Percentiles rank a stretch among this genome's conserved stretches.
phyloP scores from a whole-genome alignment of 352 stramenopile genomes.

The Achlya hypogyna region DNA sequence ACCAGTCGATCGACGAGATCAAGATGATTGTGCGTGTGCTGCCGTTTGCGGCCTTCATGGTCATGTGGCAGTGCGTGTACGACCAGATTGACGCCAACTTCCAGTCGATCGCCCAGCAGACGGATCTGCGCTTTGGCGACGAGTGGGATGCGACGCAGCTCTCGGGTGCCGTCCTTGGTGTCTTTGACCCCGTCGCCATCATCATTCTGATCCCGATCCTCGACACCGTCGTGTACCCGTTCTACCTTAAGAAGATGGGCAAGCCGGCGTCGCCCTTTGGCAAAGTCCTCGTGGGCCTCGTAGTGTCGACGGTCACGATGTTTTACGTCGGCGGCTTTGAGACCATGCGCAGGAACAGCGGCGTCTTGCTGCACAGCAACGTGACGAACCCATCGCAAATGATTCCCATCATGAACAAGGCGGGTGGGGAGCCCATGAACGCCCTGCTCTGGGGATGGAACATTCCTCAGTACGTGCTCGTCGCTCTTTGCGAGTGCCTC shows the following conservation, averaged over 20 bases:
- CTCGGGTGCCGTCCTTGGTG: conserved; percentile 63
- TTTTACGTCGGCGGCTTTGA: conserved; percentile 80
- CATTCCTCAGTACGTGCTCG: conserved; percentile 73
- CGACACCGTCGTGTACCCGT: conserved; percentile 62
- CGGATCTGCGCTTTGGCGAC: conserved; percentile 43
- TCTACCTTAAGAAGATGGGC: conserved; percentile 43
- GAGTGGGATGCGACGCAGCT: conserved; percentile 42
- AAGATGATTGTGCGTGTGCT: conserved; percentile 80
- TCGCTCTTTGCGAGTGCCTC: conserved; percentile 74
- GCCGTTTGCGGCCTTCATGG: conserved; percentile 82
- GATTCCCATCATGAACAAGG: conserved; percentile 39
- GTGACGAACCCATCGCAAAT: neutral
- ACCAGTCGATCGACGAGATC: conserved; percentile 76
- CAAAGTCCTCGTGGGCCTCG: conserved; percentile 66
- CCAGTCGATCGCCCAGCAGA: conserved; percentile 80
- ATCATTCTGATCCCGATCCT: conserved; percentile 69
- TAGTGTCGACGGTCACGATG: conserved; percentile 74
- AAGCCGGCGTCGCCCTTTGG: conserved; percentile 61
- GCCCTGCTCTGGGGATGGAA: conserved; percentile 73
- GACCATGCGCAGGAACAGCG: conserved; percentile 48
- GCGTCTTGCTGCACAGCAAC: conserved; percentile 29
- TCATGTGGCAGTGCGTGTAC: conserved; percentile 84
- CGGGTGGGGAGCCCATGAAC: conserved; percentile 66
- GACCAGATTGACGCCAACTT: conserved; percentile 83
- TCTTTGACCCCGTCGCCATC: conserved; percentile 82